Evolutionary conservation across 2,329 filamentous ascomycete genomes (phyloP), one percentile per base, ranked within the genome.

Genomic region (Xylariales sp.): DNA sequence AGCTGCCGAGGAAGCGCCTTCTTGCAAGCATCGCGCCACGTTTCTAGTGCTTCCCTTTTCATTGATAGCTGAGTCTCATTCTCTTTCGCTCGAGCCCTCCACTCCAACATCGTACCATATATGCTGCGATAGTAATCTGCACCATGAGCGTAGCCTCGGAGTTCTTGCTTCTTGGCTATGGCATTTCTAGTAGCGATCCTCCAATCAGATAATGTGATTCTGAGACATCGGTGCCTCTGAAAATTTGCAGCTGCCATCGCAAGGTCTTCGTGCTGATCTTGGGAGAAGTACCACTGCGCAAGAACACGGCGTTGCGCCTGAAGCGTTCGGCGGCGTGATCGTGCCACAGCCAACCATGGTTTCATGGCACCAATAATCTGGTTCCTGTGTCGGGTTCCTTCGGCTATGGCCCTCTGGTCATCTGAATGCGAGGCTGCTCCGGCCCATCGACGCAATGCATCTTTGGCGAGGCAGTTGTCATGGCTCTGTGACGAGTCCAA

Each of bases 1-100:
- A 47, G 45, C 24, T 54, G 47, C 20, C 46, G 51, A 22, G 38
- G 16, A 27, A 53, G 38, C 22, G 37, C 36, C 10, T 47, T 52
- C 24, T 51, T 38, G n/a, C 24, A 31, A n/a, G 22, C n/a, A 5
- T 37, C 20, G 14, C 28, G 37, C 45, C 47, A 49, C 9, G 21
- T 28, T 9, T 38, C 33, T 9, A 47, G 7, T 3, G 40, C 47
- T 14, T 45, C 39, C 7, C 10, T 15, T 24, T 49, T 43, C 45
- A 45, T 45, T 12, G 37, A 38, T 19, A 25, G 37, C 12, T 36
- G 14, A 4, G 41, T 31, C 14, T 40, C 34, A 9, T 21, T 31
- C 31, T 47, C 45, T 22, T 40, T 31, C 9, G 47, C 32, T 9
- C 29, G 29, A 28, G 47, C 47, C 31, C 45, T 47, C 47, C 47